Evolutionary conservation across 306 rosid genomes (phyloP).

Genomic region (Mimosa pudica): DNA sequence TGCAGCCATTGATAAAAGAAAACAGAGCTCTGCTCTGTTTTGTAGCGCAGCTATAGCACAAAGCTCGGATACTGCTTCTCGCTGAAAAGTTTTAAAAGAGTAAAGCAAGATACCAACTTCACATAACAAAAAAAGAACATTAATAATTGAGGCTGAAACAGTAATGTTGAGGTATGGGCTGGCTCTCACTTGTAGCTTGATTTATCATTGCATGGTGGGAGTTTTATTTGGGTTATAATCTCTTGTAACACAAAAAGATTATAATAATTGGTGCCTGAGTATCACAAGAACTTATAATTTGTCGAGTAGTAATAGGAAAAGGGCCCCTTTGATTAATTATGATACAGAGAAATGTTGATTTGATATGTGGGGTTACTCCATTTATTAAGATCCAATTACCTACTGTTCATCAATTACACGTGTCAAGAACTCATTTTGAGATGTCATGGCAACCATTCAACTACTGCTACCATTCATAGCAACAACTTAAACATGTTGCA

Average conservation of each 20-base stretch:
- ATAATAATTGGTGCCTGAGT: conserved; percentile 25
- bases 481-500: background rate
- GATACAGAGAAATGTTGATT: conserved; percentile 29
- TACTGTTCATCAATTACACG: conserved; percentile 22
- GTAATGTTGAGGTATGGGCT: conserved; percentile 7
- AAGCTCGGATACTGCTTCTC: conserved; percentile 5
- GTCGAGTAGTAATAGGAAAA: conserved; percentile 22
- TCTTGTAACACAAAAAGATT: background rate
- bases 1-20: background rate
- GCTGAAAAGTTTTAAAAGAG: background rate
- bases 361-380: conserved; percentile 51
- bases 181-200: background rate
- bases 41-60: background rate
- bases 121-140: background rate
- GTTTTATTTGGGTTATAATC: background rate
- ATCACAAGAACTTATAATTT: conserved; percentile 22
- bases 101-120: background rate
- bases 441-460: conserved; percentile 35
- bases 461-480: conserved; percentile 38
- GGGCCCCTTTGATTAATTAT: conserved; percentile 21
- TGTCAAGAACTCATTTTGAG: conserved; percentile 39
- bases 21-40: conserved; percentile 23
- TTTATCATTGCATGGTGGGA: background rate
- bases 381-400: conserved; percentile 37
- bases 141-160: conserved; percentile 14